A percentile compares a stretch with the other conserved stretches of the same genome.
Conservation (phyloP, 2,329 filamentous ascomycete genomes). For the Mollisiaceae sp. region DNA sequence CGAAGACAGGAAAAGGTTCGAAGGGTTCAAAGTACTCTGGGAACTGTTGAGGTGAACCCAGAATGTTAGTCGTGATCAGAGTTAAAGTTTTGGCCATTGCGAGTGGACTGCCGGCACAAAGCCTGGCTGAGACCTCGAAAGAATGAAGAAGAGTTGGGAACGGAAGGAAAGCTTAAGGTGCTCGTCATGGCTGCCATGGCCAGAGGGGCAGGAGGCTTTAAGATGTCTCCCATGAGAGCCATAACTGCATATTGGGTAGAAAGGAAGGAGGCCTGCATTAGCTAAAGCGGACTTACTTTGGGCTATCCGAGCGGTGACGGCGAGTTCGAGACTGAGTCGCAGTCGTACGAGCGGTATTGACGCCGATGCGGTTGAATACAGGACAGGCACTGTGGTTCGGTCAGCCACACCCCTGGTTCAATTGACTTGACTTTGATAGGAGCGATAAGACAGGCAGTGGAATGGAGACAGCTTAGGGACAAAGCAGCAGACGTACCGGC, state of each 20-base stretch:
- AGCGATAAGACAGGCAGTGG: constrained; percentile 31
- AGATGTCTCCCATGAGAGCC: not conserved
- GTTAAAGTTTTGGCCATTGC: constrained; percentile 34
- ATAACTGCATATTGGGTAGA: not conserved
- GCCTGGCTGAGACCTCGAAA: constrained; percentile 2
- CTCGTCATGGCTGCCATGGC: not conserved
- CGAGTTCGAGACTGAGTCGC: constrained; percentile 19
- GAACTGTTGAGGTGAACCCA: constrained; percentile 29
- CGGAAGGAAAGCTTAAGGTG: constrained; percentile 4
- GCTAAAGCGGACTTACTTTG: constrained; percentile 21
- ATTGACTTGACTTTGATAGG: constrained; percentile 30
- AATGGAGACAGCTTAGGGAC: constrained; percentile 22
- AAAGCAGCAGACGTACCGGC: constrained; percentile 22
- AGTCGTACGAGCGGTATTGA: constrained; percentile 22
- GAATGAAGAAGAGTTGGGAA: constrained; percentile 12
- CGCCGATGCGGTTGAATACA: constrained; percentile 24
- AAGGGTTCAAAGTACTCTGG: constrained; percentile 32
- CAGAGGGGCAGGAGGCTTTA: not conserved
- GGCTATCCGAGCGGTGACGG: constrained; percentile 20
- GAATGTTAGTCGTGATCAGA: constrained; percentile 35
- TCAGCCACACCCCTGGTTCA: constrained; percentile 27
- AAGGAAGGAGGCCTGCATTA: constrained; percentile 11
- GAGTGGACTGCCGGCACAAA: constrained; percentile 11
- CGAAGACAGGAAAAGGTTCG: constrained; percentile 15
- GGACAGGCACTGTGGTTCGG: constrained; percentile 12